Evolutionary conservation across 2,329 filamentous ascomycete species (phyloP).

Genomic region (Sporothrix dimorphospora): DNA sequence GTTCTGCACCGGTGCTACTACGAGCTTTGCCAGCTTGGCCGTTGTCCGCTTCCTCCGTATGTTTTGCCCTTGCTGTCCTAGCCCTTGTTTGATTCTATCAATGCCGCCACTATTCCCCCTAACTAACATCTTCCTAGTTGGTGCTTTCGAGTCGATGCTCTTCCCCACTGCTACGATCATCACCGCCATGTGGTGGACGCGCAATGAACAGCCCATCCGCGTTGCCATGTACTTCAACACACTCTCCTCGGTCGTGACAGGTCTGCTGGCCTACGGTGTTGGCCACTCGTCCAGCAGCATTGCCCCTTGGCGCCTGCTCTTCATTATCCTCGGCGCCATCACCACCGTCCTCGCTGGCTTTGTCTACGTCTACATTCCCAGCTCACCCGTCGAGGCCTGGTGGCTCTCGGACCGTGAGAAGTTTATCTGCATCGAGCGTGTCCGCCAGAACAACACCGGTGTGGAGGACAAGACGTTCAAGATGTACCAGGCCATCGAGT

Average conservation of each 20-base stretch:
- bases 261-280: conserved; percentile 45
- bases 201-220: conserved; percentile 58
- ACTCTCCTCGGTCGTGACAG: conserved; percentile 37
- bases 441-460: conserved; percentile 27
- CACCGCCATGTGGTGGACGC: conserved; percentile 62
- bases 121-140: conserved; percentile 55
- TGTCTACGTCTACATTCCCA: conserved; percentile 38
- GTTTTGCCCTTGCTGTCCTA: conserved; percentile 41
- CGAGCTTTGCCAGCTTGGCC: conserved; percentile 54
- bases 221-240: conserved; percentile 58
- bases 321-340: conserved; percentile 40
- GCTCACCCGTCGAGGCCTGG: conserved; percentile 52
- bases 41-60: conserved; percentile 11
- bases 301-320: conserved; percentile 46
- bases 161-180: conserved; percentile 64
- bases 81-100: too few species aligned
- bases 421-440: conserved; percentile 38
- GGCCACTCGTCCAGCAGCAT: conserved; percentile 30
- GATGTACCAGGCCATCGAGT: conserved; percentile 51
- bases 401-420: conserved; percentile 45
- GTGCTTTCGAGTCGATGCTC: conserved; percentile 64
- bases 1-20: conserved; percentile 56
- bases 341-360: conserved; percentile 37
- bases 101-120: too few species aligned
- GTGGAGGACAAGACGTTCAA: conserved; percentile 51